Base-by-base conservation (phyloP, 2,329 filamentous ascomycete species). In the Zymoseptoria passerinii region DNA sequence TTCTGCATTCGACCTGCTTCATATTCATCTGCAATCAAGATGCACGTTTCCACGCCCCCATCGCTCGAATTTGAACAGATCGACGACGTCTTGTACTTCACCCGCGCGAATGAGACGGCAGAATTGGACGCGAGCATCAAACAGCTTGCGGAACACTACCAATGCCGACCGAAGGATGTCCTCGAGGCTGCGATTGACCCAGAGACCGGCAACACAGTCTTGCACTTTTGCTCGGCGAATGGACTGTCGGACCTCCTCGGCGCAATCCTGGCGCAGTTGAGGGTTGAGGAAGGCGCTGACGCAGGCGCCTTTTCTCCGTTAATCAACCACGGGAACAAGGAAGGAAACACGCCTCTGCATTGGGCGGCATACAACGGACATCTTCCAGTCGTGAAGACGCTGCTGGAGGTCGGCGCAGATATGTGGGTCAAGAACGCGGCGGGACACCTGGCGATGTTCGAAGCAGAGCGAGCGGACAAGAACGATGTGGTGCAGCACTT, bases 221-320 rank as follows among this genome's bases (percentile, higher is more conserved):
- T 97, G 70, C 94, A 99, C 75, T 96, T 95, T 83, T 90, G 92
- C 7, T 86, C 90, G 23, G 94, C 90, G 27, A 99, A 99, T 71
- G 92, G 92, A 1, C 87, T 96, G 70, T 69, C 83, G 40, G 67
- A 68, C 20, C 65, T 66, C 28, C 64, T 65, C 27, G 62, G 58
- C 57, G 66, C 44, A 53, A 66, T 63, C 57, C 67, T 59, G 55
- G 23, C 48, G 49, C 59, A 62, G 4, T 54, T 66, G 10, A 55
- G 57, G n/a, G 50, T 44, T 2, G 50, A 52, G 50, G 28, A 55
- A 20, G 19, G 29, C 50, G 19, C 52, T 16, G 58, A 40, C 28
- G 28, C 20, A 48, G n/a, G 23, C 2, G 27, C 35, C n/a, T 35
- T 52, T 4, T 52, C 56, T 19, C 54, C 79, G 0, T 84, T 86